Evolutionary conservation across 495 filamentous ascomycete species (phyloP), one percentile per base, ranked within the genome.

Genomic region (Hyaloscypha variabilis): DNA sequence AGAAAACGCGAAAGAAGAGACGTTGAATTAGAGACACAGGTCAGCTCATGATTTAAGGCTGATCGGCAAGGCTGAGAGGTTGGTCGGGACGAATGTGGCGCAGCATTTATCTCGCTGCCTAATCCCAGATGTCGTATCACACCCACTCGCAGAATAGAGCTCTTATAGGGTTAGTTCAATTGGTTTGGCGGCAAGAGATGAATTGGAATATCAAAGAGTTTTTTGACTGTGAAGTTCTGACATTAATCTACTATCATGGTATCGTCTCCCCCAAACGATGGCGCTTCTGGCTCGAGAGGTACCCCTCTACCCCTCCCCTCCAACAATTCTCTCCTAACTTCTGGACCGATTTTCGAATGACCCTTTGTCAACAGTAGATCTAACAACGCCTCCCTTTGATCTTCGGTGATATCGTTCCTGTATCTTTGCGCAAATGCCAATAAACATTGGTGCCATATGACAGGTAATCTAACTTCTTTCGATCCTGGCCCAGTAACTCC

Each of bases 381-480:
- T 34, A 99, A 76, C 60, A 99, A 78, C 3, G 93, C 92, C 73
- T 99, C 95, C 69, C 95, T 81, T 82, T 96, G 93, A 68, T 97
- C 93, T 75, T 97, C 92, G 24, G 91, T 94, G 75, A 94, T 90
- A 75, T 94, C 91, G 72, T 97, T 96, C 67, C 90, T 86, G 73
- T 99, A 99, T 62, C 94, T 82, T 79, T 97, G 90, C 36, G 94
- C 94, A 77, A 99, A 98, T 1, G 91, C 90, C 62, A 98, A 75
- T 39, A 99, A 79, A 70, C 75, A 76, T 77, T 96, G 91, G 77
- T 97, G 93, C 91, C 93, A 97, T 50, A 97, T 83, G 5, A 97
- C 91, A 0, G 93, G 93, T 46, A 96, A 76, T 74, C 85, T 88
- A 51, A 81, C 80, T 8, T 79, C 80, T 65, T 83, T 85, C 17